These are phyloP conservation scores for Solanum boliviense DNA, from an alignment of 257 asterid species.

Conservation along the genomic window DNA sequence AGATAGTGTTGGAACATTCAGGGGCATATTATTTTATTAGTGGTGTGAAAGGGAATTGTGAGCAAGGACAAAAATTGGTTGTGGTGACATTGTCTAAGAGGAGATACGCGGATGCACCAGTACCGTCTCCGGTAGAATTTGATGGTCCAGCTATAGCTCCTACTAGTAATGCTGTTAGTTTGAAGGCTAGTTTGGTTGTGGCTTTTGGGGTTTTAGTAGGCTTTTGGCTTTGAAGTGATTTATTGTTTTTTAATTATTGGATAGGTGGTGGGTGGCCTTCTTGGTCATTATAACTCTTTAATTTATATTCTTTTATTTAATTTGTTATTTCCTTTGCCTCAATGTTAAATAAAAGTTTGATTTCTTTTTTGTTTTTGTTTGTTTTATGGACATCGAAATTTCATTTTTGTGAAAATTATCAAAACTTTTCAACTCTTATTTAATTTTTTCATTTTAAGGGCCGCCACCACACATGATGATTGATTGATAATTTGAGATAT, in stretches of 20 bases:
- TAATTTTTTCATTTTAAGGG: too few species aligned
- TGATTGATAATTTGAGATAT: too few species aligned
- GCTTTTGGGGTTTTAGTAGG: slow-evolving; percentile 17
- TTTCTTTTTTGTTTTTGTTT: too few species aligned
- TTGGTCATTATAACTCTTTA: not conserved
- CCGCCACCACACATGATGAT: too few species aligned
- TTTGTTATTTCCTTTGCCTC: not conserved
- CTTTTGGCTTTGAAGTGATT: slow-evolving; percentile 9
- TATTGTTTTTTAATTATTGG: not conserved
- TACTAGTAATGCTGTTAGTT: slow-evolving; percentile 24
- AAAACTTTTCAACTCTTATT: too few species aligned
- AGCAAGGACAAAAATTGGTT: slow-evolving; percentile 59
- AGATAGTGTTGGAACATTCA: slow-evolving; percentile 42
- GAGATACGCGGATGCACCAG: slow-evolving; percentile 27
- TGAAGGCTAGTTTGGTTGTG: slow-evolving; percentile 17
- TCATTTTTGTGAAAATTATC: too few species aligned
- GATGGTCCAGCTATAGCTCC: slow-evolving; percentile 46
- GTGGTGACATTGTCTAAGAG: slow-evolving; percentile 53
- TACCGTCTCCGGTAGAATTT: slow-evolving; percentile 45
- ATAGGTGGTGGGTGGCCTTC: not conserved
- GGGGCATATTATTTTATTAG: slow-evolving; percentile 79
- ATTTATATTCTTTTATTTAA: not conserved
- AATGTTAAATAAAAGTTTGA: not conserved
- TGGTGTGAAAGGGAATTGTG: slow-evolving; percentile 56
- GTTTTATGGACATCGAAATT: not conserved